phyloP scores from a whole-genome alignment of 495 filamentous ascomycete genomes.

The Neurospora terricola region DNA sequence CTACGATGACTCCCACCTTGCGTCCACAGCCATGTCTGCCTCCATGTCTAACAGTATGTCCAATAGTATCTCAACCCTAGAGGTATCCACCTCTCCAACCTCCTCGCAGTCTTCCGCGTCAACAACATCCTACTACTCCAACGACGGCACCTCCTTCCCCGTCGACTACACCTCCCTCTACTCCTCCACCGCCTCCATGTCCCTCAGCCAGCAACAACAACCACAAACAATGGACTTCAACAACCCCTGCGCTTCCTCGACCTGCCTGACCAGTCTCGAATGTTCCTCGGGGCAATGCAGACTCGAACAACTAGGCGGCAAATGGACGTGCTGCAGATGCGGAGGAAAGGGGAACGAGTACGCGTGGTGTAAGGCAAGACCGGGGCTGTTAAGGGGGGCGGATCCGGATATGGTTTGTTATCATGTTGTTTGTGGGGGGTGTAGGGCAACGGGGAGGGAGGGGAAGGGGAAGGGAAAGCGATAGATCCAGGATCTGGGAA shows the following conservation, averaged over 20 bases:
- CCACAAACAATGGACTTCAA: constrained; percentile 19
- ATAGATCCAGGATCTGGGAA: too few relatives aligned
- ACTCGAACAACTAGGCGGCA: constrained; percentile 30
- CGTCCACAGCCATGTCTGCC: neutral
- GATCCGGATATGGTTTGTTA: constrained; percentile 37
- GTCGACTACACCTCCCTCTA: neutral
- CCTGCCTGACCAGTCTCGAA: constrained; percentile 30
- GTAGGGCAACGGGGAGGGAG: too few relatives aligned
- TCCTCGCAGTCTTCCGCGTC: neutral
- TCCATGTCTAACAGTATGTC: neutral
- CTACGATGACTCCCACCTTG: constrained; percentile 14
- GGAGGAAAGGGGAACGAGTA: constrained; percentile 29
- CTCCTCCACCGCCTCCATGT: neutral
- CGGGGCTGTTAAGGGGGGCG: constrained; percentile 22
- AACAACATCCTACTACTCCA: neutral
- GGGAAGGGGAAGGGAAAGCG: too few relatives aligned
- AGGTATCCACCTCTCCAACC: neutral
- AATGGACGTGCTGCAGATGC: constrained; percentile 37
- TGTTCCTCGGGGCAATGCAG: constrained; percentile 33
- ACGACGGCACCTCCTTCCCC: neutral
- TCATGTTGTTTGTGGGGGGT: constrained; percentile 20
- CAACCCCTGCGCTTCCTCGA: constrained; percentile 32
- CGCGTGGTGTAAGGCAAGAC: neutral
- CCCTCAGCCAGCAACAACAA: neutral
- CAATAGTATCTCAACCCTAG: neutral